phyloP scores from a whole-genome alignment of 768 basidiomycete genomes.

The Lactarius pseudohatsudake region DNA sequence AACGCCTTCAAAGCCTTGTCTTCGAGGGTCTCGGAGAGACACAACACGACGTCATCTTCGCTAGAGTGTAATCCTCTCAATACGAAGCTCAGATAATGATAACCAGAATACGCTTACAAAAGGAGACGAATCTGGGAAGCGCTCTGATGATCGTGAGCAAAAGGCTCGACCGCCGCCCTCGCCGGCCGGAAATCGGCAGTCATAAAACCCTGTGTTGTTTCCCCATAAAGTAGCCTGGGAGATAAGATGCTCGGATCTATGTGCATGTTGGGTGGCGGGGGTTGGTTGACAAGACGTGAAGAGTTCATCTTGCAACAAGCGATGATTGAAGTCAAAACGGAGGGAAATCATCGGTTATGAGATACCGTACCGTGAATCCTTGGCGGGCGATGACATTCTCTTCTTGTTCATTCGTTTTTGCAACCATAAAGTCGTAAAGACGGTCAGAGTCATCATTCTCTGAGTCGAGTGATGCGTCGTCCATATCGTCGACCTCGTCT shows the following conservation, averaged over 20 bases:
- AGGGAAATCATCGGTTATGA: background rate
- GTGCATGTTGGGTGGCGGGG: background rate
- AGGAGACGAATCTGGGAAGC: conserved; percentile 10
- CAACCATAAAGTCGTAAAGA: conserved; percentile 54
- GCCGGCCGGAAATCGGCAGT: conserved; percentile 15
- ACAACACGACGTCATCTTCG: conserved; percentile 12
- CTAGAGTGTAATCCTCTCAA: conserved; percentile 1
- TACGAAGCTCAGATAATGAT: background rate
- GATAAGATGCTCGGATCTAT: conserved; percentile 4
- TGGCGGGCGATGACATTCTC: conserved; percentile 45
- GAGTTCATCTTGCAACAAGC: conserved; percentile 11
- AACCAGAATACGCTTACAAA: conserved; percentile 4
- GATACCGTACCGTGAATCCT: conserved; percentile 47
- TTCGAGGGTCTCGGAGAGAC: conserved; percentile 20
- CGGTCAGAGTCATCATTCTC: conserved; percentile 48
- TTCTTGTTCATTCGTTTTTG: conserved; percentile 57
- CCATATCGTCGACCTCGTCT: conserved; percentile 33
- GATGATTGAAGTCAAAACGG: background rate
- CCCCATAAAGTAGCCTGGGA: conserved; percentile 26
- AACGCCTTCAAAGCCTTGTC: conserved; percentile 13
- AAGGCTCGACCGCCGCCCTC: background rate
- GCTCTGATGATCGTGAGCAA: background rate
- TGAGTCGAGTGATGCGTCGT: conserved; percentile 35
- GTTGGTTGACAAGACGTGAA: background rate
- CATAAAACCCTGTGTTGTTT: conserved; percentile 29